Evolutionary conservation across 73 alveolate species (phyloP).

Genomic region (Tetrahymena borealis): DNA sequence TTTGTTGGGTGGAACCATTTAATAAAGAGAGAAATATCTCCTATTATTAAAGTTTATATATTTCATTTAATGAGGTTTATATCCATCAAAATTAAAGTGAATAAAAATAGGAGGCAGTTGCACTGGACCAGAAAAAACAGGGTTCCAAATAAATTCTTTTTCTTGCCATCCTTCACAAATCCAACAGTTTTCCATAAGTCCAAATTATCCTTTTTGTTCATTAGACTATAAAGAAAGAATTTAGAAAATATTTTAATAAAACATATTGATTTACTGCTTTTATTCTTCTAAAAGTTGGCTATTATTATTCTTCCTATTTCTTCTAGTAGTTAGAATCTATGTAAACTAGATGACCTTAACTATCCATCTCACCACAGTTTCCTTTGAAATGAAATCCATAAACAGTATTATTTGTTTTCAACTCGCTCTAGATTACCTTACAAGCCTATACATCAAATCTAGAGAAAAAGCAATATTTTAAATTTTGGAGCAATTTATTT

Average conservation of each 20-base stretch:
- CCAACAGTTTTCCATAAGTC: constrained; percentile 20
- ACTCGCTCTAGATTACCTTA: background rate
- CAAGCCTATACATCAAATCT: background rate
- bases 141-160: constrained; percentile 34
- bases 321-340: background rate
- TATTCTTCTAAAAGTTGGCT: background rate
- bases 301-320: background rate
- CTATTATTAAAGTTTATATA: background rate
- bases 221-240: background rate
- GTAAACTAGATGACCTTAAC: background rate
- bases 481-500: background rate
- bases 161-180: constrained; percentile 45
- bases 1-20: background rate
- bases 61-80: constrained; percentile 33
- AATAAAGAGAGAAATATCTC: background rate
- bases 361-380: background rate
- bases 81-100: constrained; percentile 27
- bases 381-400: background rate
- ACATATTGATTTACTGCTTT: background rate
- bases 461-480: background rate
- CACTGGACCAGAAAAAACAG: constrained; percentile 24
- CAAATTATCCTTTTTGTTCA: background rate
- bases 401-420: background rate
- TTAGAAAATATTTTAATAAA: background rate
- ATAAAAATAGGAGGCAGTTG: constrained; percentile 28